Base-by-base conservation (phyloP, 129 eudicot species). In the Solidago caesia region DNA sequence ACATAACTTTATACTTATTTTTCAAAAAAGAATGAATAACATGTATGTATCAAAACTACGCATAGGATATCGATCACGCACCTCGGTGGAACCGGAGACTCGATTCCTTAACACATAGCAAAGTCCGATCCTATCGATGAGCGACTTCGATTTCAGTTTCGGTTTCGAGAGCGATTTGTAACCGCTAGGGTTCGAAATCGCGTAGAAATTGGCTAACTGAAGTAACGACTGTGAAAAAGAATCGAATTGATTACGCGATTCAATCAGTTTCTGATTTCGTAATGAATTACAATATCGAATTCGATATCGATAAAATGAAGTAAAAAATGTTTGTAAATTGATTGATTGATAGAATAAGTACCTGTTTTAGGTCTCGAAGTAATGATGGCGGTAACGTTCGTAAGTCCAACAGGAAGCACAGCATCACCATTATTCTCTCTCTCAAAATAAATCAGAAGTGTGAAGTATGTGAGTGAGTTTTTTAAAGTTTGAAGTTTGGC, bases 151-250 rank as follows among this genome's bases (percentile, higher is more conserved):
- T 12, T 85, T 88, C 71, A 45, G 39, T 53, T 53, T 53, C 2
- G 25, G 21, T 56, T 56, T 56, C 3, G 11, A 56, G 21, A 7
- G 26, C 68, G 79, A 61, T 77, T 59, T 76, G 62, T 61, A 64
- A 43, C 83, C 26, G 33, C 67, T 14, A 66, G 87, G 86, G 60
- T 77, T 43, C 27, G 87, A 85, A 59, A 90, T 74, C 1, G 98
- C 89, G 76, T 94, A 94, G 86, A 80, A 91, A 84, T 94, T 94
- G 33, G 96, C 94, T 16, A 91, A 87, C 85, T 91, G 92, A 72
- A 94, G 79, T 57, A 94, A 75, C 25, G 92, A 84, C 98, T 93
- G 83, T 26, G 4, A 58, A 73, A 68, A 73, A 72, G 57, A 64
- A 64, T 3, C 4, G 59, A 81, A 68, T 48, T 43, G 10, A 42